Evolutionary conservation across 768 basidiomycete species (phyloP).

Genomic region (Aureoboletus auriporus): DNA sequence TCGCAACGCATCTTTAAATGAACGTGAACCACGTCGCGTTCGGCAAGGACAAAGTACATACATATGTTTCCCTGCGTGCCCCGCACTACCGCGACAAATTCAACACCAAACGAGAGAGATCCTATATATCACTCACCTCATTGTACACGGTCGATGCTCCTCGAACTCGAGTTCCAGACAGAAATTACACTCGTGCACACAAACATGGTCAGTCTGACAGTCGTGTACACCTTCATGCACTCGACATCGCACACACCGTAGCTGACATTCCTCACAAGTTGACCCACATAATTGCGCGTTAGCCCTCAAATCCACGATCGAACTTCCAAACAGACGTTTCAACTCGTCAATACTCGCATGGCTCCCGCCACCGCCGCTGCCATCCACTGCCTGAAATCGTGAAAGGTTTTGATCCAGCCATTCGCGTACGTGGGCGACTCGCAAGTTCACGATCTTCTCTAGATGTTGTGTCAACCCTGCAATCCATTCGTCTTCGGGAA

Average conservation of each 20-base stretch:
- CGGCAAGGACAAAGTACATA: conserved; percentile 20
- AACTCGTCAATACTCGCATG: conserved; percentile 45
- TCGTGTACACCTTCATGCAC: conserved; percentile 46
- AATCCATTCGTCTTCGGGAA: conserved; percentile 35
- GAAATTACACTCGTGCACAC: conserved; percentile 42
- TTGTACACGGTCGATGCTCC: conserved; percentile 37
- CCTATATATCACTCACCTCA: conserved; percentile 36
- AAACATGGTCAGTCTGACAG: conserved; percentile 49
- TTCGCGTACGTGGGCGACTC: conserved; percentile 43
- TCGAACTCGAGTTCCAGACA: conserved; percentile 26
- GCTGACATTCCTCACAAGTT: conserved; percentile 45
- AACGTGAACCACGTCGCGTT: neutral
- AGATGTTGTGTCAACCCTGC: conserved; percentile 36
- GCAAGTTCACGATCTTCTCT: conserved; percentile 34
- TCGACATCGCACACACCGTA: conserved; percentile 44
- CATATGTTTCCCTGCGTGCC: conserved; percentile 55
- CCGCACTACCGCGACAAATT: conserved; percentile 39
- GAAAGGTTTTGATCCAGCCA: conserved; percentile 50
- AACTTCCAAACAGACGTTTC: conserved; percentile 38
- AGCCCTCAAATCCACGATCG: conserved; percentile 42
- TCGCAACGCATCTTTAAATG: conserved; percentile 45
- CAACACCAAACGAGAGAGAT: neutral
- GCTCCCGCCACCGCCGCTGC: neutral
- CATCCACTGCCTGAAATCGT: conserved; percentile 36
- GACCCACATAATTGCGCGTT: conserved; percentile 47